These are phyloP conservation scores for Xylariaceae sp. DNA, from an alignment of 2,329 filamentous ascomycete species.

Conservation along the genomic window DNA sequence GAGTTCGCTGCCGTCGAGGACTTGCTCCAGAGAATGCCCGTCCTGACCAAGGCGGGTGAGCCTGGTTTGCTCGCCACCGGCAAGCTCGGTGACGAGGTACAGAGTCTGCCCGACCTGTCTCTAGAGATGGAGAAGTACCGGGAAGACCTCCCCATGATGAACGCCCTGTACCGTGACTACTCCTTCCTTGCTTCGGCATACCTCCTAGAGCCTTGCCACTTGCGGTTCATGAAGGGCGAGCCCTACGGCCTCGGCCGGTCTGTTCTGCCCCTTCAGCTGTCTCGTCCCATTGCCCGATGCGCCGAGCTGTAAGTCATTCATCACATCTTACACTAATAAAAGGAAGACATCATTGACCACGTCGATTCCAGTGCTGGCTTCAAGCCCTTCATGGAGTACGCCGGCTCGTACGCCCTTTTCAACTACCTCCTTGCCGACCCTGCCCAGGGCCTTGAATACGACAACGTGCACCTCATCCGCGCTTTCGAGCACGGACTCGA, in stretches of 20 bases:
- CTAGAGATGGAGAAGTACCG: constrained; percentile 65
- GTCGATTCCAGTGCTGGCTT: constrained; percentile 55
- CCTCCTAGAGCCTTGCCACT: constrained; percentile 84
- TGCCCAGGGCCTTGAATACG: constrained; percentile 51
- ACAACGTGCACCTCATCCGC: constrained; percentile 75
- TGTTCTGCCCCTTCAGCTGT: constrained; percentile 65
- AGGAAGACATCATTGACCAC: constrained; percentile 1
- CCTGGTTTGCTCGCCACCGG: constrained; percentile 73
- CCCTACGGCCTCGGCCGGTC: constrained; percentile 74
- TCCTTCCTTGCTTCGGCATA: constrained; percentile 87
- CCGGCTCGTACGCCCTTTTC: constrained; percentile 62
- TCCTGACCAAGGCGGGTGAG: constrained; percentile 65
- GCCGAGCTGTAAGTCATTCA: constrained; percentile 70
- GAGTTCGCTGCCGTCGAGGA: constrained; percentile 70
- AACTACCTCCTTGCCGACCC: constrained; percentile 60
- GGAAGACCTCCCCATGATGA: constrained; percentile 71
- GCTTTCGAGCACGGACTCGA: constrained; percentile 89
- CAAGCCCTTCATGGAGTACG: constrained; percentile 89
- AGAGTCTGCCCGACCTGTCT: constrained; percentile 73
- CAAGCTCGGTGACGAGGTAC: constrained; percentile 68
- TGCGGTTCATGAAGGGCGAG: constrained; percentile 63
- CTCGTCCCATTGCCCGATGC: constrained; percentile 76
- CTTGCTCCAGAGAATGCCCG: constrained; percentile 44
- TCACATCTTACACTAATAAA: neutral
- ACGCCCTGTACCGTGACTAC: constrained; percentile 86